These are phyloP conservation scores for Neophaeococcomyces mojaviensis DNA, from an alignment of 2,329 filamentous ascomycete genomes.

Conservation along the genomic window DNA sequence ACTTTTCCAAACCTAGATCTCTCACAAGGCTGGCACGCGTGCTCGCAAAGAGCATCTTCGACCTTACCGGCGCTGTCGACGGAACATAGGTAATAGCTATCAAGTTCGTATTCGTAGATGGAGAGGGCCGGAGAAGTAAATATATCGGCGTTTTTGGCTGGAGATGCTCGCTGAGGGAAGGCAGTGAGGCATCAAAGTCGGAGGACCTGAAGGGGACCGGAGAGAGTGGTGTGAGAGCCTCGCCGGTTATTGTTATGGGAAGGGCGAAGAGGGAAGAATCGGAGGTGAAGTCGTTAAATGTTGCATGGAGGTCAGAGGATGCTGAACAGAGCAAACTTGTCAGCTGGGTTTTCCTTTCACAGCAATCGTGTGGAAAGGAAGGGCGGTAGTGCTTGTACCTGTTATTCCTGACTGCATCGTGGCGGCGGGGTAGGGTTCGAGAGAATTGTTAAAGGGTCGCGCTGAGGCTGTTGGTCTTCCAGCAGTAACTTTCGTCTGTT, in stretches of 20 bases:
- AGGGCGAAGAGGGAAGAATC: slow-evolving; percentile 37
- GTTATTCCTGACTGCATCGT: slow-evolving; percentile 45
- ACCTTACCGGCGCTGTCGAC: slow-evolving; percentile 54
- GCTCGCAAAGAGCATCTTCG: slow-evolving; percentile 61
- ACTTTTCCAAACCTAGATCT: slow-evolving; percentile 56
- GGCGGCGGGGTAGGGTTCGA: too few species aligned
- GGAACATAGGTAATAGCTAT: slow-evolving; percentile 57
- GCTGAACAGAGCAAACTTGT: slow-evolving; percentile 22
- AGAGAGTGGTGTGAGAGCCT: slow-evolving; percentile 35
- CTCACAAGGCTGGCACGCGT: slow-evolving; percentile 53
- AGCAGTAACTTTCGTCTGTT: too few species aligned
- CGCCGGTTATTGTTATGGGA: slow-evolving; percentile 39
- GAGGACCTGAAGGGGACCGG: slow-evolving; percentile 35
- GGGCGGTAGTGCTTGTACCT: slow-evolving; percentile 27
- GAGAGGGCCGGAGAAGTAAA: slow-evolving; percentile 47
- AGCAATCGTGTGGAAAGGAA: too few species aligned
- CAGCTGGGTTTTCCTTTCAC: too few species aligned
- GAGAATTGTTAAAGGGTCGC: too few species aligned
- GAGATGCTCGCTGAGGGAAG: slow-evolving; percentile 43
- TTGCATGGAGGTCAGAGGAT: slow-evolving; percentile 40
- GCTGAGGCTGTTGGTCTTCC: too few species aligned
- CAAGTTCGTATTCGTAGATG: slow-evolving; percentile 29
- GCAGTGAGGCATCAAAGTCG: slow-evolving; percentile 45
- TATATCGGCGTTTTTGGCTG: slow-evolving; percentile 51
- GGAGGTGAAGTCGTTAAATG: slow-evolving; percentile 38